These are phyloP conservation scores for Solanum hybrid DNA, from an alignment of 305 asterid genomes.

Conservation along the genomic window DNA sequence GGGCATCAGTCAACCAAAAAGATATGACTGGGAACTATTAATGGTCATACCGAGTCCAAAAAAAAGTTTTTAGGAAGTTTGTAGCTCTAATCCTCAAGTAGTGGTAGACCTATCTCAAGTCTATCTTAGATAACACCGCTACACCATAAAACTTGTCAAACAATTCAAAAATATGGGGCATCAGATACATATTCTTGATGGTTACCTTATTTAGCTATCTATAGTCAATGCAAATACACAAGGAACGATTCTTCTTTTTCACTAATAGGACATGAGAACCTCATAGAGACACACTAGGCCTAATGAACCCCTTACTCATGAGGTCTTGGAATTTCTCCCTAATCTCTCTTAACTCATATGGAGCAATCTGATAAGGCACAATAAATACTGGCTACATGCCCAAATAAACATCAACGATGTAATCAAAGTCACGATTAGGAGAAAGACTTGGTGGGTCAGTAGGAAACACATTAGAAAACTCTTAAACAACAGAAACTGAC, in stretches of 20 bases:
- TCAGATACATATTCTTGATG: neutral
- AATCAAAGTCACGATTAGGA: neutral
- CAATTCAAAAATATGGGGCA: neutral
- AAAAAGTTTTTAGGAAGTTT: neutral
- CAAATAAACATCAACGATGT: neutral
- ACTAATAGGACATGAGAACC: neutral
- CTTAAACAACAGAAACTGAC: neutral
- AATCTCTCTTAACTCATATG: neutral
- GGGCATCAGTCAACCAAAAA: neutral
- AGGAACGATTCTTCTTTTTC: neutral
- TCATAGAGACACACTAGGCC: neutral
- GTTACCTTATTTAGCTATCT: neutral
- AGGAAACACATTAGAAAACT: neutral
- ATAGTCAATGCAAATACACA: neutral
- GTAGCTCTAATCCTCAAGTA: neutral
- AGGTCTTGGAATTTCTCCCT: neutral
- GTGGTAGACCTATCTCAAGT: neutral
- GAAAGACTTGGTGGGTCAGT: neutral
- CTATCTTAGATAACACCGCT: neutral
- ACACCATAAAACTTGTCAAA: neutral
- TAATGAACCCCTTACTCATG: neutral
- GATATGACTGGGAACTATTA: neutral
- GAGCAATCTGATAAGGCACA: neutral
- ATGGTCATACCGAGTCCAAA: neutral
- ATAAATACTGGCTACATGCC: neutral